Evolutionary conservation across 176 grass and related monocot species (phyloP), one percentile per base, ranked within the genome.

Genomic region (Aegilops sharonensis): DNA sequence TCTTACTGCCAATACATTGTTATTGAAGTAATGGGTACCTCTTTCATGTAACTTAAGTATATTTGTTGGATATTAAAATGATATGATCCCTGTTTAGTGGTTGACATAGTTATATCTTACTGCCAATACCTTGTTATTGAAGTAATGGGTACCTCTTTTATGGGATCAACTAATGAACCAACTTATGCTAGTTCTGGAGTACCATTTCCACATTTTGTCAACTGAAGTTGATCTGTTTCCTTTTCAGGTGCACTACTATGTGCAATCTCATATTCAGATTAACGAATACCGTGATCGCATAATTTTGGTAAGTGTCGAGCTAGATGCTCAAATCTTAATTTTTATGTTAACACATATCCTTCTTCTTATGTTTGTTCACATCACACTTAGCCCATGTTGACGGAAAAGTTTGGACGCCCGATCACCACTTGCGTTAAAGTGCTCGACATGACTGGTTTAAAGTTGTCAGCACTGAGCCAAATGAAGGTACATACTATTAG

Each of bases 251-350:
- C 92, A 96, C 63, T 99, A 96, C 87, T 99, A 99, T 85, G 90
- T 99, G 79, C 97, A 99, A 89, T 99, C 97, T 77, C 94, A 99
- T 82, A 99, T 99, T 88, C 97, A 99, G 78, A 96, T 99, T 68
- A 99, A 99, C 25, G 97, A 99, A 64, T 99, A 92, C 72, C 93
- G 97, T 59, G 97, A 99, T 88, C 87, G 92, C 61, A 48, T 96
- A 80, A 86, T 99, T 83, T 88, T 96, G 85, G 97, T 96, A 82
- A 88, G 89, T 91, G 74, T 75, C 14, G 4, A 42, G 67, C 14
- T 47, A 57, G 80, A 75, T 45, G 21, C 5, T 39, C 25, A 9
- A 45, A 59, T 17, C 2, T 30, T 61, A 77, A 48, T 3, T 0
- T 54, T 74, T 91, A 48, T 76, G 7, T 50, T 75, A 47, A 62